Conservation (phyloP, 2,329 filamentous ascomycete genomes). For the Shiraia sp. region DNA sequence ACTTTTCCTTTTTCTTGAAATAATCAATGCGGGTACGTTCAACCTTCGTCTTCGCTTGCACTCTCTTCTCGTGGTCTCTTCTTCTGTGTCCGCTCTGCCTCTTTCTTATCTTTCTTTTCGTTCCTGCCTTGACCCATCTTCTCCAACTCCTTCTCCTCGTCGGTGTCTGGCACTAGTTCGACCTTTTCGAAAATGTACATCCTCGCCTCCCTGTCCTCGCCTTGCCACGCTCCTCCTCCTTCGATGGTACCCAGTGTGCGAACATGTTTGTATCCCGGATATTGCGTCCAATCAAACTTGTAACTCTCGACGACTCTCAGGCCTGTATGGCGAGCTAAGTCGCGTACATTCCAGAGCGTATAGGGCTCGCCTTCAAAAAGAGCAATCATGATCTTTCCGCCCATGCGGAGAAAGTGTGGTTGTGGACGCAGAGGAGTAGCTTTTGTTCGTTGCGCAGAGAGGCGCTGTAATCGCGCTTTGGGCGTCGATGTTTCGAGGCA, state of each 20-base stretch:
- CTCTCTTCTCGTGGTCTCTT: constrained; percentile 14
- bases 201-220: constrained; percentile 52
- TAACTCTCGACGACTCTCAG: constrained; percentile 73
- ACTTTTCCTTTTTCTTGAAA: no score
- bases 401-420: constrained; percentile 51
- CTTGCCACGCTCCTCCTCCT: constrained; percentile 53
- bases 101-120: constrained; percentile 15
- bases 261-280: constrained; percentile 75
- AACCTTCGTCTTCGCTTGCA: constrained; percentile 19
- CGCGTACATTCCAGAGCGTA: constrained; percentile 90
- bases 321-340: constrained; percentile 78
- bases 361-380: constrained; percentile 95
- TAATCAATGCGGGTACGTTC: no score
- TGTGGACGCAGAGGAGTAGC: constrained; percentile 2
- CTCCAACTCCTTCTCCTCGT: constrained; percentile 26
- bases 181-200: constrained; percentile 53
- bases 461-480: constrained; percentile 15
- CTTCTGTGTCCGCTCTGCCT: constrained; percentile 4
- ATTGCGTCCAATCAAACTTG: constrained; percentile 66
- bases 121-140: constrained; percentile 10
- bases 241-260: constrained; percentile 67
- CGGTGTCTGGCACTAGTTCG: constrained; percentile 26
- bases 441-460: constrained; percentile 14
- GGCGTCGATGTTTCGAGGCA: constrained; percentile 25
- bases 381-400: constrained; percentile 73